Base-by-base conservation (phyloP, 2,329 filamentous ascomycete species). In the Verticillium alfalfae region DNA sequence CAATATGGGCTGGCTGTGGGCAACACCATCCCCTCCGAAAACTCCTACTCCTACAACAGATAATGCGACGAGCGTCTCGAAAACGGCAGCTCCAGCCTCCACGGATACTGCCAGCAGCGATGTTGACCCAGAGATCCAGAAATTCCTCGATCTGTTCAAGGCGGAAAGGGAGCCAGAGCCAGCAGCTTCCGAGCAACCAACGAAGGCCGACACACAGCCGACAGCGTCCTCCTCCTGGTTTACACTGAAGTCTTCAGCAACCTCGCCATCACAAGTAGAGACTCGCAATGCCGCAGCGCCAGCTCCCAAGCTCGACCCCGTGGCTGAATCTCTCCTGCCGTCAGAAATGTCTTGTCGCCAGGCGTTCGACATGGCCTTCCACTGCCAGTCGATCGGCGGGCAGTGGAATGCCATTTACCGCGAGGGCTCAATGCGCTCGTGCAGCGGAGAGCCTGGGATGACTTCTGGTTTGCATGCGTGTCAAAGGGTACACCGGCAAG, bases 381-480 rank as follows among this genome's bases (percentile, higher is more conserved):
- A 94, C 81, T 99, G 95, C 83, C 91, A 95, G 73, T 92, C 90
- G 0, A 81, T 97, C 9, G 93, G 92, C 60, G 93, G 94, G 1
- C 93, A 98, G 74, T 97, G 93, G 81, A 93, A 91, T 70, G 88
- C 92, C 70, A 84, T 98, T 41, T 99, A 98, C 81, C 90, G 95
- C 45, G 89, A 92, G 72, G 95, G 95, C 64, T 79, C 81, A 52
- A 79, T 96, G 70, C 86, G 89, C 55, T 83, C 85, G 3, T 99
- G 95, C 81, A 86, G 82, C 64, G 90, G 90, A 96, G 67, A 88
- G 93, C 65, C 65, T 97, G 94, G 93, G 85, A 89, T 64, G 91
- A 97, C 75, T 98, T 97, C 76, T 96, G 93, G 91, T 94, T 97
- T 99, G 95, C 81, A 97, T 98, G 93, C 88, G 91, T 66, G 88